Evolutionary conservation across 345 rosid species (phyloP), one percentile per base, ranked within the genome.

Genomic region (Ricinus communis): DNA sequence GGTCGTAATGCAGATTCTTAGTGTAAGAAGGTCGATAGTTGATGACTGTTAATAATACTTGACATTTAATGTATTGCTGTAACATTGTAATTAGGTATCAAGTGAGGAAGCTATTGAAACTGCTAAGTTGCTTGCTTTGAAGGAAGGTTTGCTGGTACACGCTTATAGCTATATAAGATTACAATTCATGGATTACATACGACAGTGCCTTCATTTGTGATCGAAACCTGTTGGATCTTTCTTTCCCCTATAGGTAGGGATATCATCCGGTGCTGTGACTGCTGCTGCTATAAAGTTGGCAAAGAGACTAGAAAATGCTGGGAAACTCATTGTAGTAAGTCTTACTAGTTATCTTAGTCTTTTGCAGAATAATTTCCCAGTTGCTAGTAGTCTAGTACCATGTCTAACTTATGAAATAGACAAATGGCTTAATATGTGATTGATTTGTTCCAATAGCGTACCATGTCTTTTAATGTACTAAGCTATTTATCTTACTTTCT

Each of bases 261-360:
- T 93, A 76, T 93, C 98, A 69, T 93, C 98, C 0, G 98, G 98
- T 74, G 97, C 91, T 11, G 93, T 90, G 5, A 82, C 98, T 0
- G 88, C 90, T 8, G 96, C 97, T 36, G 98, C 94, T 52, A 81
- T 91, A 43, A 86, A 80, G 74, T 79, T 88, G 56, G 97, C 98
- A n/a, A 91, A 89, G 86, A 83, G 83, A 70, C 93, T 90, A 30
- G 97, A 93, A 83, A 83, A 84, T 57, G 93, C 88, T 0, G 98
- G 98, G 57, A 93, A 91, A 82, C 89, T 93, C 65, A 85, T 93
- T 21, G 93, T 88, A 62, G 97, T 88, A 85, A 83, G 93, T 84
- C 73, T 11, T 22, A 55, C 64, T 28, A 36, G 36, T 12, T 22
- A 54, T 63, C n/a, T n/a, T n/a, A n/a, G n/a, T n/a, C n/a, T n/a